Percentiles rank a stretch among this genome's conserved stretches.
phyloP scores from a whole-genome alignment of 1,139 yeast genomes.

The Hemisphaericaspora xylofermentans region DNA sequence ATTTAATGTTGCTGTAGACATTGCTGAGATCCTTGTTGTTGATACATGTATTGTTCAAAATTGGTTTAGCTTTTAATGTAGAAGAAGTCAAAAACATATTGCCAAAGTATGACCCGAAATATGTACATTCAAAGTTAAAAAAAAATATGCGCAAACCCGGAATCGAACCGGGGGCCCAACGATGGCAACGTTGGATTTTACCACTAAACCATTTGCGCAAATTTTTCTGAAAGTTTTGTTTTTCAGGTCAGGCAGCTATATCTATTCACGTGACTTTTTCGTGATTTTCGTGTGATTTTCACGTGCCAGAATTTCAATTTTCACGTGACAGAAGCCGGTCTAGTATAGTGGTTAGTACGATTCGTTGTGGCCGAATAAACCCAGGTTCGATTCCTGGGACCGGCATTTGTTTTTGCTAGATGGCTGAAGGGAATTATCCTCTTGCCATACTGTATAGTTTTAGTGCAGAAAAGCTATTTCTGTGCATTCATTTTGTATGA shows the following conservation, averaged over 20 bases:
- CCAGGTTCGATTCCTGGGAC: too few species aligned
- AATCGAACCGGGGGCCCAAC: conserved; percentile 21
- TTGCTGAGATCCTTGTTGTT: neutral
- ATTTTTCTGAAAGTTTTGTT: neutral
- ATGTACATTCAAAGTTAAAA: too few species aligned
- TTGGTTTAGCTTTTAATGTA: too few species aligned
- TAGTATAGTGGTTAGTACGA: too few species aligned
- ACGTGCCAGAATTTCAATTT: neutral
- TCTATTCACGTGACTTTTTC: neutral
- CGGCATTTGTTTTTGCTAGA: neutral
- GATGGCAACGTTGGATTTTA: conserved; percentile 20
- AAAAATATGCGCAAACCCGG: conserved; percentile 16
- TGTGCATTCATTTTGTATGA: too few species aligned
- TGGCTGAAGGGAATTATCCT: neutral
- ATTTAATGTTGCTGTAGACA: conserved; percentile 10
- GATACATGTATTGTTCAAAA: too few species aligned
- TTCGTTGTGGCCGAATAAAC: too few species aligned
- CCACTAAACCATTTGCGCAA: conserved; percentile 19
- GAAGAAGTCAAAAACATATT: neutral
- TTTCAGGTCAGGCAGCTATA: neutral
- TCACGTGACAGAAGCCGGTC: too few species aligned
- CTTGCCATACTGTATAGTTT: too few species aligned
- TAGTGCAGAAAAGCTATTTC: too few species aligned
- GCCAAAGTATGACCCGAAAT: neutral
- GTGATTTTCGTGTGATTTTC: neutral